Percentiles rank a stretch among this genome's conserved stretches.
Evolutionary conservation across 2,329 filamentous ascomycete species (phyloP).

Genomic region (Exophiala bonariae): DNA sequence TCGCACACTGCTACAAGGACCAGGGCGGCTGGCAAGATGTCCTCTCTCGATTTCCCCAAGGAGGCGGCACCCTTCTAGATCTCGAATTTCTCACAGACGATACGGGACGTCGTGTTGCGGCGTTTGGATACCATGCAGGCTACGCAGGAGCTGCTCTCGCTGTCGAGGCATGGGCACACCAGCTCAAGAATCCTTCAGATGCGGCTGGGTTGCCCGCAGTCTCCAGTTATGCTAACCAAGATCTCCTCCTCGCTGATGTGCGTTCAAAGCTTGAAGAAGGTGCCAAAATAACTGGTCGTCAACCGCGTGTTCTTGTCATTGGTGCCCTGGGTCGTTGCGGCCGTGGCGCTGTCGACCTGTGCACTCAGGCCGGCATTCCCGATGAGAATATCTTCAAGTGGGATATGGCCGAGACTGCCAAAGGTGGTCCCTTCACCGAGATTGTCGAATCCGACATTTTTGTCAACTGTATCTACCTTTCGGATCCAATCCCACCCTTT

Average conservation of each 20-base stretch:
- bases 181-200: constrained; percentile 67
- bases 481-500: constrained; percentile 76
- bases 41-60: constrained; percentile 74
- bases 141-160: constrained; percentile 71
- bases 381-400: constrained; percentile 68
- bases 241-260: constrained; percentile 70
- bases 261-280: constrained; percentile 69
- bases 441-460: constrained; percentile 74
- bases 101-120: constrained; percentile 57
- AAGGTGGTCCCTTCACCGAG: constrained; percentile 75
- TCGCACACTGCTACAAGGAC: constrained; percentile 74
- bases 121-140: constrained; percentile 67
- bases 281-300: constrained; percentile 64
- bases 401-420: constrained; percentile 79
- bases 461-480: constrained; percentile 88
- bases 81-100: constrained; percentile 82
- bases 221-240: constrained; percentile 69
- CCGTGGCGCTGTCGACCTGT: constrained; percentile 78
- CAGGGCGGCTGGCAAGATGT: constrained; percentile 78
- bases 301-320: constrained; percentile 78
- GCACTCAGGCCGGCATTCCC: constrained; percentile 70
- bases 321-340: constrained; percentile 76
- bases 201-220: constrained; percentile 63
- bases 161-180: constrained; percentile 67
- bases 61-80: constrained; percentile 76